These are phyloP conservation scores for Penicillium occitanis DNA, from an alignment of 2,329 filamentous ascomycete species.

Conservation along the genomic window DNA sequence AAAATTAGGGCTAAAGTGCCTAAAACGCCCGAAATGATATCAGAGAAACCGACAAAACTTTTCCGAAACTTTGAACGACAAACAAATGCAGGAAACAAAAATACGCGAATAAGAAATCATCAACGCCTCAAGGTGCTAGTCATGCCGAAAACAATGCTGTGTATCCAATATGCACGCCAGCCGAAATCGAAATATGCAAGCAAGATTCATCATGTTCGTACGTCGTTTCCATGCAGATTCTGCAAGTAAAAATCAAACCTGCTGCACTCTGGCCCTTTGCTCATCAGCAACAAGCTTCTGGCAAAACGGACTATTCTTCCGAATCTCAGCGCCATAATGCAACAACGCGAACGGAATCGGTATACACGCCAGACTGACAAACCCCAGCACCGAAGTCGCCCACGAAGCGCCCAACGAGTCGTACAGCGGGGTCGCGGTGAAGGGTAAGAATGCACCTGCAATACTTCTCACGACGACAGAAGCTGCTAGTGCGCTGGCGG, in stretches of 20 bases:
- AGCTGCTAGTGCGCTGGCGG: constrained; percentile 58
- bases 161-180: constrained; percentile 4
- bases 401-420: constrained; percentile 38
- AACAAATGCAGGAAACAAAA: not conserved
- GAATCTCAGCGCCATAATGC: constrained; percentile 26
- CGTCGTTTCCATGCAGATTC: not conserved
- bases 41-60: not conserved
- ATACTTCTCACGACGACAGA: constrained; percentile 53
- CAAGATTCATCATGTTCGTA: not conserved
- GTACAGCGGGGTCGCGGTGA: constrained; percentile 47
- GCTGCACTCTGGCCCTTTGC: not conserved
- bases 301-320: constrained; percentile 32
- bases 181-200: constrained; percentile 1
- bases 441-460: constrained; percentile 57
- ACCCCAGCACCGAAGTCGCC: constrained; percentile 44
- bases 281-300: constrained; percentile 26
- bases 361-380: constrained; percentile 39
- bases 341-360: constrained; percentile 45
- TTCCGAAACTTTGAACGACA: not conserved
- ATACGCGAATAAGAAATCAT: not conserved
- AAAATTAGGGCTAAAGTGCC: not conserved
- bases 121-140: not conserved
- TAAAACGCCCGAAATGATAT: not conserved
- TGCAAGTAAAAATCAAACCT: not conserved
- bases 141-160: not conserved